These are phyloP conservation scores for Gossypium herbaceum DNA, from an alignment of 345 rosid genomes.

Conservation along the genomic window DNA sequence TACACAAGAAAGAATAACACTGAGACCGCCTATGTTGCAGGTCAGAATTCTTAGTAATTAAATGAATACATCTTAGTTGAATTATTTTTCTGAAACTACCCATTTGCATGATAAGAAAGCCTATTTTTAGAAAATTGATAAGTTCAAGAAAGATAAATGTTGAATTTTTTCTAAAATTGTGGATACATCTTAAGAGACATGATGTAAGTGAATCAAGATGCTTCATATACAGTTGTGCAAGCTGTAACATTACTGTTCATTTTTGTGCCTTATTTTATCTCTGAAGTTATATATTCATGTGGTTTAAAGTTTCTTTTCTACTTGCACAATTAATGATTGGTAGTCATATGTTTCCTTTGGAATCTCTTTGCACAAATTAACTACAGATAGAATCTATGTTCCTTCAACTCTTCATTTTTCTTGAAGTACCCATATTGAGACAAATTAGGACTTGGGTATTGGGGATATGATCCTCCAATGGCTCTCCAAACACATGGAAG, in stretches of 20 bases:
- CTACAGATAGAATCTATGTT: neutral
- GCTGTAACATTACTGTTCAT: neutral
- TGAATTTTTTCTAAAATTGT: neutral
- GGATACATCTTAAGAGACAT: neutral
- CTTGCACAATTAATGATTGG: neutral
- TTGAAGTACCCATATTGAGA: neutral
- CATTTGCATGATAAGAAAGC: neutral
- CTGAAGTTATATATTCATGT: neutral
- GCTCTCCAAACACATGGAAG: neutral
- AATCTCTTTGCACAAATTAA: neutral
- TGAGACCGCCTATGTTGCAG: constrained; percentile 98
- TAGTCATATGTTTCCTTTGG: neutral
- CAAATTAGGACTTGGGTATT: neutral
- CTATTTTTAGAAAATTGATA: neutral
- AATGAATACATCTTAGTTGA: neutral
- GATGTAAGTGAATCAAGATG: neutral
- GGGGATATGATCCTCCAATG: neutral
- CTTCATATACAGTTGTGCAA: neutral
- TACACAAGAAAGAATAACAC: constrained; percentile 60
- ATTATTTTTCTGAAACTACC: neutral
- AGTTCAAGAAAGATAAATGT: neutral
- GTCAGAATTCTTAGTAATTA: constrained; percentile 28
- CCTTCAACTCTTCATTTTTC: neutral
- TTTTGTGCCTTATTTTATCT: neutral
- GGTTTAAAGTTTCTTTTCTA: neutral